These are phyloP conservation scores for Anthostomella pinea DNA, from an alignment of 2,329 filamentous ascomycete genomes.

Conservation along the genomic window DNA sequence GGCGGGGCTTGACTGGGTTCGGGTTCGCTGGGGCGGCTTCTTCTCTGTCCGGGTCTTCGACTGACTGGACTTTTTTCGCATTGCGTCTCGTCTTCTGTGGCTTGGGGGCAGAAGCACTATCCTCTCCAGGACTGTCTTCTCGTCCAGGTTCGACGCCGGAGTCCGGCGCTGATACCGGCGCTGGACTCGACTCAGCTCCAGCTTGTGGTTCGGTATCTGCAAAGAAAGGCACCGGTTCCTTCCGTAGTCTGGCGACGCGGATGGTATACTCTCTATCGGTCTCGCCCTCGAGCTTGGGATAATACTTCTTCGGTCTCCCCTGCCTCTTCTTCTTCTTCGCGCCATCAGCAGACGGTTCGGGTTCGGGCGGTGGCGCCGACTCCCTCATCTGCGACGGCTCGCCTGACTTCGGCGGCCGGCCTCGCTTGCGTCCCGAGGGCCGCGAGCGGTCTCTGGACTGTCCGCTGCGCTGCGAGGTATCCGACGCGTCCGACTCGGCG, in stretches of 20 bases:
- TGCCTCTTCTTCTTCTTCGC: slow-evolving; percentile 17
- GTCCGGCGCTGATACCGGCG: slow-evolving; percentile 4
- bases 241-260: slow-evolving; percentile 44
- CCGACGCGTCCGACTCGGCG: slow-evolving; percentile 23
- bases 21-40: slow-evolving; percentile 2
- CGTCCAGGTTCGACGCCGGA: slow-evolving; percentile 7
- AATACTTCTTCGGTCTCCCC: slow-evolving; percentile 41
- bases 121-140: too few relatives aligned
- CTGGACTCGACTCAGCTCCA: slow-evolving; percentile 13
- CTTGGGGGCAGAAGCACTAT: too few relatives aligned
- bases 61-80: too few relatives aligned
- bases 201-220: slow-evolving; percentile 12
- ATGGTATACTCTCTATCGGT: slow-evolving; percentile 44
- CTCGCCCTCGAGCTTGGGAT: slow-evolving; percentile 41
- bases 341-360: neutral
- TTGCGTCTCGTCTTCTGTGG: too few relatives aligned
- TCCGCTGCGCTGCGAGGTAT: slow-evolving; percentile 19
- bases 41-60: slow-evolving; percentile 21
- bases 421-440: slow-evolving; percentile 4
- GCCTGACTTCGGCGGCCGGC: slow-evolving; percentile 16
- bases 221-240: slow-evolving; percentile 32
- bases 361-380: slow-evolving; percentile 2
- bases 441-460: neutral
- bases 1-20: too few relatives aligned
- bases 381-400: slow-evolving; percentile 6